Conservation (phyloP, 208 protist species). For the Trypanosoma avium region DNA sequence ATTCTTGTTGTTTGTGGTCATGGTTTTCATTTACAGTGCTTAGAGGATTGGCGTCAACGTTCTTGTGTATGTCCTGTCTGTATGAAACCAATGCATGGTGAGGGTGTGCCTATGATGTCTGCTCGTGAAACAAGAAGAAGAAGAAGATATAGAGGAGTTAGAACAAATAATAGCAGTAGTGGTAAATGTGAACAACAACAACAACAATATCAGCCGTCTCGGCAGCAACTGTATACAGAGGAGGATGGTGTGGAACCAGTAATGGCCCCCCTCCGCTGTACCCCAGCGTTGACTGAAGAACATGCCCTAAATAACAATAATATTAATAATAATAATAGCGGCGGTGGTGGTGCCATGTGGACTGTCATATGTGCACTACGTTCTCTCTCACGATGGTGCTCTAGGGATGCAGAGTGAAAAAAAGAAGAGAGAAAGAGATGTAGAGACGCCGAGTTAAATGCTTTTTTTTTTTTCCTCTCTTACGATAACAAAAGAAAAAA, state of each 20-base stretch:
- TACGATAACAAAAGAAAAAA: background rate
- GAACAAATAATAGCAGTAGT: background rate
- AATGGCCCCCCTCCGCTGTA: background rate
- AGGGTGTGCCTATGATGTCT: conserved; percentile 52
- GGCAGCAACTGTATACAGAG: background rate
- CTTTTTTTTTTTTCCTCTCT: conserved; percentile 17
- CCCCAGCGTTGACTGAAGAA: no score
- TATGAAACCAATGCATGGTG: conserved; percentile 31
- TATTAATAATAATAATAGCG: background rate
- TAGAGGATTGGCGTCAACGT: conserved; percentile 78
- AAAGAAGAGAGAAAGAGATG: background rate
- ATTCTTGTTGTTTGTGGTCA: conserved; percentile 76
- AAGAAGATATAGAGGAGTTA: conserved; percentile 25
- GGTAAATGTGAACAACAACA: background rate
- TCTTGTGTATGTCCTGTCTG: conserved; percentile 68
- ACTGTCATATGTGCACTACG: conserved; percentile 1
- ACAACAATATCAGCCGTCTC: background rate
- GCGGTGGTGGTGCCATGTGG: background rate
- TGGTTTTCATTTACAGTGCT: conserved; percentile 80
- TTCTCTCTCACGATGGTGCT: conserved; percentile 18
- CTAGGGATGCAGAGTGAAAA: conserved; percentile 1
- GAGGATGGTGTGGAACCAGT: background rate
- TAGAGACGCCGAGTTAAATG: background rate
- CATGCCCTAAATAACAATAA: no score
- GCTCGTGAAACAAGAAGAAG: conserved; percentile 36